Conservation (phyloP, 257 asterid genomes). For the Thymus mandschuricus region DNA sequence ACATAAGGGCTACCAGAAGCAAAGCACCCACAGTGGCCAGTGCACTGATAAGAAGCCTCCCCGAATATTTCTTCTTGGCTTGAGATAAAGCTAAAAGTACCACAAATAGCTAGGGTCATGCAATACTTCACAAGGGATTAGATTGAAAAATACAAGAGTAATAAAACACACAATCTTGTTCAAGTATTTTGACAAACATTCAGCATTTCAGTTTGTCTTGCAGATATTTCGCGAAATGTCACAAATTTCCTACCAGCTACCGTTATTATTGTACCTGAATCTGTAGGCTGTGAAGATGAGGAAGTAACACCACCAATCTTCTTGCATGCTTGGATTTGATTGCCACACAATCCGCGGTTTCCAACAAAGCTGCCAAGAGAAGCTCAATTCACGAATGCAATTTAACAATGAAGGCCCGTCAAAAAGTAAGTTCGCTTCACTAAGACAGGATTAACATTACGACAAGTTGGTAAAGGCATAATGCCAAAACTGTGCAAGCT, state of each 20-base stretch:
- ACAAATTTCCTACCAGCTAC: constrained; percentile 6
- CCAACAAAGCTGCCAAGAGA: constrained; percentile 69
- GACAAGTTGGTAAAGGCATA: constrained; percentile 17
- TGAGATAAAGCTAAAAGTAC: constrained; percentile 50
- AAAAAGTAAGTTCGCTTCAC: constrained; percentile 8
- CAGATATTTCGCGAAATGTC: not conserved
- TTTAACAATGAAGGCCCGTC: not conserved
- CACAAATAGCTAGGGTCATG: constrained; percentile 26
- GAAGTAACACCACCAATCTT: constrained; percentile 43
- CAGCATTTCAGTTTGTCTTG: not conserved
- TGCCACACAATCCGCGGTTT: constrained; percentile 81
- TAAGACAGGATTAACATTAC: constrained; percentile 23
- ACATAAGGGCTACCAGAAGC: no score
- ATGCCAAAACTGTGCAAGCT: constrained; percentile 17
- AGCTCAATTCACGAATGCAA: constrained; percentile 23
- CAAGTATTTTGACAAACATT: constrained; percentile 10
- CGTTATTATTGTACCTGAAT: constrained; percentile 51
- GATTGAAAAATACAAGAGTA: constrained; percentile 15
- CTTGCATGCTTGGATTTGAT: constrained; percentile 63
- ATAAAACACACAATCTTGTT: constrained; percentile 1
- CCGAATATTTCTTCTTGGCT: constrained; percentile 65
- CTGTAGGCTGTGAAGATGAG: constrained; percentile 43
- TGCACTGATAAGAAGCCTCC: no score
- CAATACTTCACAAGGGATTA: constrained; percentile 21
- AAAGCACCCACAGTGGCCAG: no score